A percentile compares a stretch with the other conserved stretches of the same genome.
Evolutionary conservation across 495 filamentous ascomycete species (phyloP).

Genomic region (Penicillium cinerascens): DNA sequence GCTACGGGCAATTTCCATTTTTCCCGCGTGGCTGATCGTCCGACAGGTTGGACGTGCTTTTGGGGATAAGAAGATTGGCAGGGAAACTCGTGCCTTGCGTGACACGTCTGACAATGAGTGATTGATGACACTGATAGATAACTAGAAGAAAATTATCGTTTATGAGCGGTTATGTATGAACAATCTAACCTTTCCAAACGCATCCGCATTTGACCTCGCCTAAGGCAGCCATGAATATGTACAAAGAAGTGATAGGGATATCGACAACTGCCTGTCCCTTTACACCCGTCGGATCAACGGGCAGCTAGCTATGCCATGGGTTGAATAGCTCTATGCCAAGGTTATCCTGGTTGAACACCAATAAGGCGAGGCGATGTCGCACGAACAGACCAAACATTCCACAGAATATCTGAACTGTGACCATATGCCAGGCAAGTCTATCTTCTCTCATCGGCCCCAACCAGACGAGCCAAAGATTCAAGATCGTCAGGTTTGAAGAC

Average conservation of each 20-base stretch:
- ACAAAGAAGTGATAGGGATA: not conserved
- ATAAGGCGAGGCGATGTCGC: conserved; percentile 76
- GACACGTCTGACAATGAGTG: conserved; percentile 12
- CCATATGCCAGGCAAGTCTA: conserved; percentile 69
- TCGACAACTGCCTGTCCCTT: not conserved
- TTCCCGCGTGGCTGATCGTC: conserved; percentile 59
- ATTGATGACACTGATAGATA: not conserved
- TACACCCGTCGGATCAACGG: not conserved
- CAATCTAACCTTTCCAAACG: not conserved
- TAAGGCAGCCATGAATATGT: not conserved
- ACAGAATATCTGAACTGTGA: conserved; percentile 65
- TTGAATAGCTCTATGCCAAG: conserved; percentile 24
- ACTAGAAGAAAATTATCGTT: not conserved
- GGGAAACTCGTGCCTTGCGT: conserved; percentile 22
- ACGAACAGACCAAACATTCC: conserved; percentile 82
- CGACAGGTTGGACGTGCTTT: conserved; percentile 45
- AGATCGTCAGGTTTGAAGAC: conserved; percentile 84
- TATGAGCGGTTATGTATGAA: not conserved
- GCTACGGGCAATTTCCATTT: conserved; percentile 54
- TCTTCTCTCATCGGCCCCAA: conserved; percentile 90
- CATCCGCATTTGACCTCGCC: not conserved
- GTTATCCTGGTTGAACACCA: conserved; percentile 88
- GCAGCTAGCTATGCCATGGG: not conserved
- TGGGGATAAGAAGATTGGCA: conserved; percentile 35
- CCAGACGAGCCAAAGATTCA: conserved; percentile 97